Evolutionary conservation across 1,284 basidiomycete genomes (phyloP).

Genomic region (Cutaneotrichosporon cavernicola): DNA sequence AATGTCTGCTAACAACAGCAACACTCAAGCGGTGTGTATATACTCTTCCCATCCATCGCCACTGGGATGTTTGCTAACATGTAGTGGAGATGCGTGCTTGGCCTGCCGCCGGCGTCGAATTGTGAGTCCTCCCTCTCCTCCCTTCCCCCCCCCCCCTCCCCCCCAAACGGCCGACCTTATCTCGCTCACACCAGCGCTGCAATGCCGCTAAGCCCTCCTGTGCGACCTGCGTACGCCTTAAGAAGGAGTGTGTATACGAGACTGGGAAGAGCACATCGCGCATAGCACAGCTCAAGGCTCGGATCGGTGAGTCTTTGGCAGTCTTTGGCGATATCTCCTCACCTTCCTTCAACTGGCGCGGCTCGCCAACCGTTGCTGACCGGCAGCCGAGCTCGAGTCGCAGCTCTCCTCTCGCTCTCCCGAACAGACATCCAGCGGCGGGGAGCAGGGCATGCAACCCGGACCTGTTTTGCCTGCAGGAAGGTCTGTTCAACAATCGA

Average conservation of each 20-base stretch:
- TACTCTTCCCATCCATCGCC: neutral
- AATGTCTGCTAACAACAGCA: slow-evolving; percentile 6
- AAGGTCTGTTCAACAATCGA: neutral
- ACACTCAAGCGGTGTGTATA: slow-evolving; percentile 24
- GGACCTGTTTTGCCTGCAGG: neutral
- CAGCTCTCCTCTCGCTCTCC: slow-evolving; percentile 20
- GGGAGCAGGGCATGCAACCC: neutral
- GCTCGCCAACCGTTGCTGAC: slow-evolving; percentile 9
- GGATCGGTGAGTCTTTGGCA: slow-evolving; percentile 24
- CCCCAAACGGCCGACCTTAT: neutral
- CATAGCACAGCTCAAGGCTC: slow-evolving; percentile 34
- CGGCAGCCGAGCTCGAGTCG: slow-evolving; percentile 24
- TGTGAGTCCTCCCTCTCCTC: slow-evolving; percentile 21
- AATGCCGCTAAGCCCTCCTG: slow-evolving; percentile 35
- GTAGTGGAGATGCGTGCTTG: slow-evolving; percentile 37
- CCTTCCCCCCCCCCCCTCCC: no score
- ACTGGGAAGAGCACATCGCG: slow-evolving; percentile 29
- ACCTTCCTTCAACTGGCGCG: neutral
- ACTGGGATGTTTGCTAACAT: slow-evolving; percentile 14
- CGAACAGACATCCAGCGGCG: slow-evolving; percentile 4
- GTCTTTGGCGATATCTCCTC: neutral
- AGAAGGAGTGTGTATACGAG: slow-evolving; percentile 36
- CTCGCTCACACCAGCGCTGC: slow-evolving; percentile 28
- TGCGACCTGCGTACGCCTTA: slow-evolving; percentile 30
- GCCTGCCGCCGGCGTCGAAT: slow-evolving; percentile 36